A percentile compares a stretch with the other conserved stretches of the same genome.
Conservation (phyloP, 2,329 filamentous ascomycete genomes). For the Cladosporium colombiae region DNA sequence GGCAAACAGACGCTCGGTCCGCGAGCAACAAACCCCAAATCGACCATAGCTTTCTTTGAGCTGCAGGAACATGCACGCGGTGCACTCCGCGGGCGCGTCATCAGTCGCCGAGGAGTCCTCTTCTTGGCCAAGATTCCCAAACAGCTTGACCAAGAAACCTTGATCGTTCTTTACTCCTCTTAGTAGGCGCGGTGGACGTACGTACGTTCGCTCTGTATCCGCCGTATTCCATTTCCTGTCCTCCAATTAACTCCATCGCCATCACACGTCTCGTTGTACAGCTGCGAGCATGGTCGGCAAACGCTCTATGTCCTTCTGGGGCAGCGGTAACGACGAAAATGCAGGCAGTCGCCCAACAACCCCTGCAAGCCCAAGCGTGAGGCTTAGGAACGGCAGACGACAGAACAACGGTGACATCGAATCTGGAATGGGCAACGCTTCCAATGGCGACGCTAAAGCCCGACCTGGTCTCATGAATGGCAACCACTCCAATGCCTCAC, state of each 20-base stretch:
- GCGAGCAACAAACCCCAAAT: not conserved
- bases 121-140: constrained; percentile 11
- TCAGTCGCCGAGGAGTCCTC: constrained; percentile 1
- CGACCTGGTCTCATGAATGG: constrained; percentile 17
- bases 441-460: constrained; percentile 13
- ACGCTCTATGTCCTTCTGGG: constrained; percentile 24
- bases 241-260: too few species aligned
- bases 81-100: constrained; percentile 14
- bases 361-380: constrained; percentile 7
- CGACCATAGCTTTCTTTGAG: constrained; percentile 4
- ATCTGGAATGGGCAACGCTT: constrained; percentile 11
- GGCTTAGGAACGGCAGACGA: not conserved
- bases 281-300: constrained; percentile 34
- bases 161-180: constrained; percentile 3
- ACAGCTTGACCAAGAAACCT: constrained; percentile 11
- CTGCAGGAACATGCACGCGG: constrained; percentile 3
- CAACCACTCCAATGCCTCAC: not conserved
- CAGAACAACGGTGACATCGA: not conserved
- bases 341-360: not conserved
- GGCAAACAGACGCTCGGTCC: not conserved
- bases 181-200: not conserved
- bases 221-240: not conserved
- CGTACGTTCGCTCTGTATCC: not conserved
- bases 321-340: constrained; percentile 8
- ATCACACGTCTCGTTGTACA: not conserved